phyloP scores from a whole-genome alignment of 805 yeast genomes.

The Pichia gijzeniarum region DNA sequence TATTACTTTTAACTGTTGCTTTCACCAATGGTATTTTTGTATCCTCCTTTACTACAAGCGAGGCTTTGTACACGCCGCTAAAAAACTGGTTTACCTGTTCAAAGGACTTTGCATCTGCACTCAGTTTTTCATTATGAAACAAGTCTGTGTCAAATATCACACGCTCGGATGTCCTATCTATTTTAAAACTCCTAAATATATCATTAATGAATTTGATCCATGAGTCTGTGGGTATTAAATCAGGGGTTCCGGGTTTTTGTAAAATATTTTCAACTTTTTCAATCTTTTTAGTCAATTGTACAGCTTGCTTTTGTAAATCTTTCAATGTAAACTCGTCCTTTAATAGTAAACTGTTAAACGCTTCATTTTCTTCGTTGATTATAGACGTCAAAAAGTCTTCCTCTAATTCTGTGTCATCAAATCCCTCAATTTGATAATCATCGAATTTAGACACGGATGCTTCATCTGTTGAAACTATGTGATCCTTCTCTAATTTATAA shows the following conservation, averaged over 20 bases:
- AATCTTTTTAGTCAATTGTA: slow-evolving; percentile 18
- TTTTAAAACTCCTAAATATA: slow-evolving; percentile 7
- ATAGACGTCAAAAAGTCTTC: slow-evolving; percentile 50
- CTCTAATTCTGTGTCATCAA: slow-evolving; percentile 51
- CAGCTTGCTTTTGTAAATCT: slow-evolving; percentile 25
- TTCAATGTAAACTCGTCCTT: slow-evolving; percentile 18
- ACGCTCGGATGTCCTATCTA: background rate
- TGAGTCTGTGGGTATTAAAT: slow-evolving; percentile 3
- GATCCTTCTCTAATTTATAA: slow-evolving; percentile 11
- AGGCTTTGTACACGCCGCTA: too few relatives aligned
- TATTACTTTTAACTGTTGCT: background rate
- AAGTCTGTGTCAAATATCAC: background rate
- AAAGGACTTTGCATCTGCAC: too few relatives aligned
- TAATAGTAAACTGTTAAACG: slow-evolving; percentile 20
- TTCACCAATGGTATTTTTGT: background rate
- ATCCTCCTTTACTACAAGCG: too few relatives aligned
- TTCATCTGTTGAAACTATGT: background rate
- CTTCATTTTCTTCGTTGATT: slow-evolving; percentile 25
- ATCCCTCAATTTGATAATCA: slow-evolving; percentile 31
- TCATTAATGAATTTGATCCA: slow-evolving; percentile 16
- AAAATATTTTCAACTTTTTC: slow-evolving; percentile 16
- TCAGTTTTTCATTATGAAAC: background rate
- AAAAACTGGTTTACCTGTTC: too few relatives aligned
- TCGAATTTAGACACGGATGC: slow-evolving; percentile 12
- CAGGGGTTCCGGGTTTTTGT: slow-evolving; percentile 21